Evolutionary conservation across 2,329 filamentous ascomycete genomes (phyloP), one percentile per base, ranked within the genome.

Genomic region (Harringtonia lauricola): DNA sequence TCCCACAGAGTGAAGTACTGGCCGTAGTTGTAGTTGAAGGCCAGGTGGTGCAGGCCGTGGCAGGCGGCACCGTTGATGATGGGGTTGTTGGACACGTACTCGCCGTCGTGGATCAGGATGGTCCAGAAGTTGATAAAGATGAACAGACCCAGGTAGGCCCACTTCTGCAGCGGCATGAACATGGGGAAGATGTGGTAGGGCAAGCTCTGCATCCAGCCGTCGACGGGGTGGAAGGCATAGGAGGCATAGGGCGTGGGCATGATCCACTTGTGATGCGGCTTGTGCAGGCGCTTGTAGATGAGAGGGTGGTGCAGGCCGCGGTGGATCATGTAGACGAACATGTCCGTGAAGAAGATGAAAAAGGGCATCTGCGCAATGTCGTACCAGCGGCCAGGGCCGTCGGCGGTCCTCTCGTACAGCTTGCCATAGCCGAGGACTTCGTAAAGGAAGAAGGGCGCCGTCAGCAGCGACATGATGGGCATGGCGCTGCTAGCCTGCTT

Each of bases 241-340:
- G 83, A 88, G 35, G 90, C 89, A 61, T 79, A 95, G 1, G 90
- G 90, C 3, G 87, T 94, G 3, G 90, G 90, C 86, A 95, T 94
- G 65, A 96, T 95, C 90, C 90, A 96, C 71, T 95, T 95, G 79
- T 96, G 90, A 66, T 96, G 90, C 52, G 88, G 83, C 77, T 96
- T 96, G 76, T 96, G 90, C 40, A 95, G 73, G 52, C 71, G 71
- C 70, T 89, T 94, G 76, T 96, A 96, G 54, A 92, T 60, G 38
- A 67, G 58, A 15, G 85, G 85, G 64, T 88, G 81, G 65, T 95
- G 88, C 49, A 94, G 74, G 45, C 77, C 83, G 45, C 88, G 83
- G 68, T 94, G 88, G 56, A 94, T 90, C 74, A 83, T 86, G 72
- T 95, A 94, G 67, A 95, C 89, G 66, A 74, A 80, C 62, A 83